Base-by-base conservation (phyloP, 2,329 filamentous ascomycete species). In the Tolypocladium ovalisporum region DNA sequence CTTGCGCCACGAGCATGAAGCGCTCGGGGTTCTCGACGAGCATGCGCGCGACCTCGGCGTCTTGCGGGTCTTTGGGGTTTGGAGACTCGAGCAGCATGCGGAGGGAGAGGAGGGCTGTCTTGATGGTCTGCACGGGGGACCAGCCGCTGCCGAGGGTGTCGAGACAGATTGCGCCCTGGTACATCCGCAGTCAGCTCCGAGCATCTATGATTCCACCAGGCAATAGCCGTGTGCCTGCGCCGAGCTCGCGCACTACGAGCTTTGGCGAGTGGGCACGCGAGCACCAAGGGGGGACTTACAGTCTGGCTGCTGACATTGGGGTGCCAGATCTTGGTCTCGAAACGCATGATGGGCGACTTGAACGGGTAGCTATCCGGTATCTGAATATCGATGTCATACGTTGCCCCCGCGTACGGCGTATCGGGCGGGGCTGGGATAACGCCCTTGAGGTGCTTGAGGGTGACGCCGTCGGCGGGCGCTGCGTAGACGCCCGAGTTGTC, bases 101-200 rank as follows among this genome's bases (percentile, higher is more conserved):
- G 36, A 99, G 80, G 34, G 92, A 97, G 59, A 99, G 85, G 52
- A 99, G 83, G 40, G 93, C 90, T 24, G 90, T 95, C 75, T 97
- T 97, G 72, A 99, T 93, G 17, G 93, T 99, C 60, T 97, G 82
- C 29, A 99, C 92, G 0, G 94, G 94, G 7, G 93, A 96, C 94
- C 94, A 99, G 64, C 89, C 90, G 15, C 83, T 83, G 12, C 88
- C 87, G 19, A 99, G 82, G 0, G 92, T 97, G 70, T 99, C 94
- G 56, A 99, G 85, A 68, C 94, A 99, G 70, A 99, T 99, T 32
- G 92, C 93, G 57, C 94, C 94, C 90, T 97, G 61, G 8, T 47
- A 51, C 47, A n/a, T 44, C 52, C 3, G 22, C 59, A 65, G 55
- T 57, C 24, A 52, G 47, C 8, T 34, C 19, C 29, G 12, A 15